Evolutionary conservation across 2,329 filamentous ascomycete genomes (phyloP), one percentile per base, ranked within the genome.

Genomic region (Sclerotinia minor): DNA sequence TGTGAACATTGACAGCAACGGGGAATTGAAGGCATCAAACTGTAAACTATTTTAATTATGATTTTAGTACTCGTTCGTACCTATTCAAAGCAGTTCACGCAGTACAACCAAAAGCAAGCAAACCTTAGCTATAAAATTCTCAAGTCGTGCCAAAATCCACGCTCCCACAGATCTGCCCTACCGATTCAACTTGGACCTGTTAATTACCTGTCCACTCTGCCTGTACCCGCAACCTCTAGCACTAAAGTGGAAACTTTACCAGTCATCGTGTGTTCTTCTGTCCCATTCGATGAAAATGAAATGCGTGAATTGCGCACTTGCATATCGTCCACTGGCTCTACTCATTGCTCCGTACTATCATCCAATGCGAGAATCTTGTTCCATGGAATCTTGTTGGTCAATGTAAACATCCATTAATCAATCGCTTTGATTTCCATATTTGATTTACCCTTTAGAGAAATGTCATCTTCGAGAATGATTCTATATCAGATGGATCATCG

Each of bases 151-250:
- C 58, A 61, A 49, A 35, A 24, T 49, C 58, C 44, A 61, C 44
- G 32, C 58, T 61, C n/a, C 44, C 29, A 59, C 29, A 32, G 58
- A 61, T 61, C 58, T 61, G 58, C 58, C 58, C 58, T 61, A 49
- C 58, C 58, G 58, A 49, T 61, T 32, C 45, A 19, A 61, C 58
- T 61, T 61, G 58, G 58, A 44, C 58, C 58, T 49, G 15, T 61
- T 61, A 61, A 29, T 15, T 61, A 24, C 58, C 58, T 61, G 58
- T 61, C 58, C 58, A 45, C 21, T 44, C 58, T 49, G 58, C 44
- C 32, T 24, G 44, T 61, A 61, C 58, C 58, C 58, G 58, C 58
- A 61, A 19, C 26, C 44, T 49, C 29, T 61, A 49, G 21, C 35
- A 49, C 44, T 24, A 61, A 61, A 35, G 44, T 61, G 44, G 58